Conservation (phyloP, 768 basidiomycete species). For the Leccinum variicolor region DNA sequence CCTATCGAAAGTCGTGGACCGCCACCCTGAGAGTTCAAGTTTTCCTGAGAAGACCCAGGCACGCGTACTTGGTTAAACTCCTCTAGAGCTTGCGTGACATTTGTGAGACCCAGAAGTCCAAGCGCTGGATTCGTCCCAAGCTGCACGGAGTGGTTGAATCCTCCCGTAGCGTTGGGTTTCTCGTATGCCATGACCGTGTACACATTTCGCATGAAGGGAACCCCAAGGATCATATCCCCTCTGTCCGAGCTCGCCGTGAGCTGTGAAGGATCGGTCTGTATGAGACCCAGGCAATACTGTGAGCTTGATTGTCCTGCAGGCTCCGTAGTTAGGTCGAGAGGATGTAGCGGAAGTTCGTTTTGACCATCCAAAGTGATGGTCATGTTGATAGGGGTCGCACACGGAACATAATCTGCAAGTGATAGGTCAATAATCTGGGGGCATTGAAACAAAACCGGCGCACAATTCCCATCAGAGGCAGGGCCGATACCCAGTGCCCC, state of each 20-base stretch:
- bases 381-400: conserved; percentile 67
- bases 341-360: conserved; percentile 60
- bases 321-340: conserved; percentile 64
- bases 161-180: conserved; percentile 41
- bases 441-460: conserved; percentile 22
- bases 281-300: conserved; percentile 58
- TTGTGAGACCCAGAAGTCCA: conserved; percentile 62
- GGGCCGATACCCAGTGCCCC: conserved; percentile 67
- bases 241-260: conserved; percentile 38
- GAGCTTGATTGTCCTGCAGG: conserved; percentile 42
- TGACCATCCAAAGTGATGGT: conserved; percentile 62
- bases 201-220: conserved; percentile 71
- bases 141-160: conserved; percentile 35
- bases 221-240: conserved; percentile 75
- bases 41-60: conserved; percentile 25
- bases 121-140: conserved; percentile 40
- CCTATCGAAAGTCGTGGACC: conserved; percentile 52
- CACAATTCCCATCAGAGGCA: conserved; percentile 60
- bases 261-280: conserved; percentile 51
- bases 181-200: conserved; percentile 77
- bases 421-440: conserved; percentile 4
- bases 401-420: conserved; percentile 67
- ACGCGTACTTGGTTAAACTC: conserved; percentile 74
- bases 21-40: conserved; percentile 5
- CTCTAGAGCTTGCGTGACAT: conserved; percentile 54